Evolutionary conservation across 495 filamentous ascomycete species (phyloP).

Genomic region (Terfezia claveryi): DNA sequence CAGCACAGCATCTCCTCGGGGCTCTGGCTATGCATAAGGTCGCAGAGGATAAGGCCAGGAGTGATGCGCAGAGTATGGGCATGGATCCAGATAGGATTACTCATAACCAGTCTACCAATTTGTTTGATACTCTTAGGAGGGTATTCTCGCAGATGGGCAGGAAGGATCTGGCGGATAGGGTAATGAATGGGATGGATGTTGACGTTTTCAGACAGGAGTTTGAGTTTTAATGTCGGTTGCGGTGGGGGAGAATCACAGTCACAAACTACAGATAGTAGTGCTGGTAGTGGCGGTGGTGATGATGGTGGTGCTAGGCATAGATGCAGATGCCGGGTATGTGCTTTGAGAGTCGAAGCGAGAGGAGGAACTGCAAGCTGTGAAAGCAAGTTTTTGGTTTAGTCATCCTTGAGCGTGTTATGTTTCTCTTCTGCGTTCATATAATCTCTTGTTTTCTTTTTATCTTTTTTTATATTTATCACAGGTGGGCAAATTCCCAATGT

Average conservation of each 20-base stretch:
- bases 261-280: no score
- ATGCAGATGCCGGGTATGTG: no score
- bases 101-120: conserved; percentile 89
- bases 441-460: no score
- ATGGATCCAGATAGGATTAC: conserved; percentile 24
- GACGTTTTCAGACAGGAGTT: conserved; percentile 68
- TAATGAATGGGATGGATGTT: conserved; percentile 73
- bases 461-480: no score
- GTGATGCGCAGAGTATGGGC: conserved; percentile 47
- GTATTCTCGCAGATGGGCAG: conserved; percentile 90
- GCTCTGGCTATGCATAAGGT: conserved; percentile 93
- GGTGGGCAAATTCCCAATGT: no score
- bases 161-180: conserved; percentile 66
- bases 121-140: conserved; percentile 76
- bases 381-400: conserved; percentile 4
- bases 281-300: no score
- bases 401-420: no score
- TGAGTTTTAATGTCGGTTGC: conserved; percentile 33
- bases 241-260: background rate
- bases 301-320: no score
- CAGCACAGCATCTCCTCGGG: conserved; percentile 81
- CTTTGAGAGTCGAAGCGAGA: no score
- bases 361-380: conserved; percentile 14
- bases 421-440: no score
- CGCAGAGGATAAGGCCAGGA: conserved; percentile 65